Evolutionary conservation across 2,329 filamentous ascomycete genomes (phyloP), one percentile per base, ranked within the genome.

Genomic region (Fusarium secorum): DNA sequence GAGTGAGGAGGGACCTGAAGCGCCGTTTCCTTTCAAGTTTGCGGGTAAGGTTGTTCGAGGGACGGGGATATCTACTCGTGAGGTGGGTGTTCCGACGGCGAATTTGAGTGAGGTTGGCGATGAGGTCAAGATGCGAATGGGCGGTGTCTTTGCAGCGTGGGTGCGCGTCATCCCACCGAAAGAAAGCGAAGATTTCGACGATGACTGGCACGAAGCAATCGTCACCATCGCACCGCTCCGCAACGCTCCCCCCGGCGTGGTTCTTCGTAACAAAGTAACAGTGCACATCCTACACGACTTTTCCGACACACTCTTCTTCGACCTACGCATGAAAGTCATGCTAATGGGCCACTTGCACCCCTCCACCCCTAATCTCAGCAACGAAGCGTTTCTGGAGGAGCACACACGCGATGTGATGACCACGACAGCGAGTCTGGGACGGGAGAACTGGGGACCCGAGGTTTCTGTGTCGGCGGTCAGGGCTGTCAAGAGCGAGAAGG

Each of bases 121-220:
- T 30, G 83, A 87, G 36, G 77, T 91, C 42, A 81, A 83, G 26
- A 79, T 86, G 67, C 84, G 86, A 6, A 82, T 92, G 53, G 80
- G 82, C 17, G 91, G 90, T 0, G 84, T 90, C 11, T 93, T 90
- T 73, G 88, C 90, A 41, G 90, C 88, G 6, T 93, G 90, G 90
- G 86, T 85, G 0, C 79, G 84, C 2, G 73, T 88, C 4, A 67
- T 83, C 3, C 79, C 81, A 0, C 33, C 59, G 1, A 77, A 80
- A 26, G 75, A 73, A 0, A 68, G 75, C 5, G 80, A 82, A 6
- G 76, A 77, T 7, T 54, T 82, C 4, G 78, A 82, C 0, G 64
- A 77, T 7, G 81, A 84, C 35, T 93, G 90, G 90, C 82, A 86
- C 66, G 86, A 89, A 71, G 83, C 85, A 6, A 80, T 92, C 15